phyloP scores from a whole-genome alignment of 2,329 filamentous ascomycete species.

The Myriangium duriaei region DNA sequence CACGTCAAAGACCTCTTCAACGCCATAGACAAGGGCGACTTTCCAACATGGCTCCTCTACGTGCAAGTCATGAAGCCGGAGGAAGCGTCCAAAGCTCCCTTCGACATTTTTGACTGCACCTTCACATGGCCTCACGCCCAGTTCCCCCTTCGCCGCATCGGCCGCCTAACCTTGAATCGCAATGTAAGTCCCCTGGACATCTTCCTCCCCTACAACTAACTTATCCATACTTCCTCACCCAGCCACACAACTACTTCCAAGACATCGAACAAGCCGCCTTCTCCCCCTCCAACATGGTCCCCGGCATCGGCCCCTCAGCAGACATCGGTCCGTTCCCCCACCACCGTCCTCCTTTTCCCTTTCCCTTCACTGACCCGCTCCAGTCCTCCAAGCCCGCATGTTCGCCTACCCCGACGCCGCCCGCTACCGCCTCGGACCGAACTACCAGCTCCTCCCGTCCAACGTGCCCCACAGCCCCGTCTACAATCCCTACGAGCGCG shows the following conservation, averaged over 20 bases:
- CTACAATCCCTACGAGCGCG: constrained; percentile 26
- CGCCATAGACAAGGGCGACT: constrained; percentile 34
- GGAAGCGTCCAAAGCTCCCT: constrained; percentile 35
- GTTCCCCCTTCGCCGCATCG: constrained; percentile 29
- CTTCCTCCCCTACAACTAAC: too few relatives aligned
- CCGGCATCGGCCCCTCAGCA: constrained; percentile 48
- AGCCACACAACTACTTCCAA: constrained; percentile 52
- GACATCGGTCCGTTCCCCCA: constrained; percentile 36
- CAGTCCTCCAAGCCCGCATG: constrained; percentile 48
- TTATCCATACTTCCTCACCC: constrained; percentile 6
- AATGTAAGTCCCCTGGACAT: too few relatives aligned
- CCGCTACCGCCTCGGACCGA: constrained; percentile 34
- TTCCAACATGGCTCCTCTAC: constrained; percentile 39
- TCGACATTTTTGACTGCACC: constrained; percentile 45
- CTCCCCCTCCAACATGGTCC: constrained; percentile 51
- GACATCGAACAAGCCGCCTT: constrained; percentile 60
- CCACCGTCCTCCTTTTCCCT: not conserved
- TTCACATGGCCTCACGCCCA: constrained; percentile 42
- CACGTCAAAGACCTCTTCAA: constrained; percentile 29
- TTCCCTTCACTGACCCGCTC: constrained; percentile 8
- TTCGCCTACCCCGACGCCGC: constrained; percentile 51
- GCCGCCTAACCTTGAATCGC: too few relatives aligned
- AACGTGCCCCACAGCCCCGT: constrained; percentile 13
- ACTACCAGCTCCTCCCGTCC: constrained; percentile 33
- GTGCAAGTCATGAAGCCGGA: constrained; percentile 43